Percentiles rank a stretch among this genome's conserved stretches.
These are phyloP conservation scores for Prunus mume DNA, from an alignment of 306 rosid species.

Conservation along the genomic window DNA sequence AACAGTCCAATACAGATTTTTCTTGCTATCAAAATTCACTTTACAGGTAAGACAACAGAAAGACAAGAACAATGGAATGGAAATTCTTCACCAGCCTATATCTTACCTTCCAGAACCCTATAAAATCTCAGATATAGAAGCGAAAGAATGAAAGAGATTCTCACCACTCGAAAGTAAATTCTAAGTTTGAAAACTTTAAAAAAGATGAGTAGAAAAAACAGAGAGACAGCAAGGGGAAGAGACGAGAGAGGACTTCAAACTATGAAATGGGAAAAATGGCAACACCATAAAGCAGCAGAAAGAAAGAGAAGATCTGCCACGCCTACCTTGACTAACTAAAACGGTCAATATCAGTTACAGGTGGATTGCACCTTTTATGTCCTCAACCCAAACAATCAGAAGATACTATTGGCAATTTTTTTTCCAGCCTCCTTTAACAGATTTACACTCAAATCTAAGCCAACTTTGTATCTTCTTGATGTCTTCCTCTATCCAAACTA, in stretches of 20 bases:
- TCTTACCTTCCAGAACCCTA: conserved; percentile 72
- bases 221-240: background rate
- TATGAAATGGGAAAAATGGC: conserved; percentile 37
- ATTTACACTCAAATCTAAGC: conserved; percentile 46
- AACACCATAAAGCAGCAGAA: conserved; percentile 54
- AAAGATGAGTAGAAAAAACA: background rate
- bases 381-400: conserved; percentile 72
- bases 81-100: conserved; percentile 71
- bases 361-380: conserved; percentile 73
- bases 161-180: conserved; percentile 66
- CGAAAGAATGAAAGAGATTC: conserved; percentile 63
- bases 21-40: conserved; percentile 95
- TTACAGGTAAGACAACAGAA: conserved; percentile 70
- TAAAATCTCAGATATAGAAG: conserved; percentile 45
- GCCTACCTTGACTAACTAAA: conserved; percentile 66
- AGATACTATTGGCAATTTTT: conserved; percentile 50
- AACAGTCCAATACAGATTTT: conserved; percentile 56
- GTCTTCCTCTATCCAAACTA: conserved; percentile 49
- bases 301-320: conserved; percentile 51
- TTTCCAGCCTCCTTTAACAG: conserved; percentile 39
- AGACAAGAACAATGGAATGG: conserved; percentile 35
- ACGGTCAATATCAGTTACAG: conserved; percentile 77
- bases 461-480: conserved; percentile 45
- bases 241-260: conserved; percentile 40
- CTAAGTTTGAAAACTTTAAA: conserved; percentile 44